Evolutionary conservation across 345 rosid genomes (phyloP), one percentile per base, ranked within the genome.

Genomic region (Eucalyptus sp.): DNA sequence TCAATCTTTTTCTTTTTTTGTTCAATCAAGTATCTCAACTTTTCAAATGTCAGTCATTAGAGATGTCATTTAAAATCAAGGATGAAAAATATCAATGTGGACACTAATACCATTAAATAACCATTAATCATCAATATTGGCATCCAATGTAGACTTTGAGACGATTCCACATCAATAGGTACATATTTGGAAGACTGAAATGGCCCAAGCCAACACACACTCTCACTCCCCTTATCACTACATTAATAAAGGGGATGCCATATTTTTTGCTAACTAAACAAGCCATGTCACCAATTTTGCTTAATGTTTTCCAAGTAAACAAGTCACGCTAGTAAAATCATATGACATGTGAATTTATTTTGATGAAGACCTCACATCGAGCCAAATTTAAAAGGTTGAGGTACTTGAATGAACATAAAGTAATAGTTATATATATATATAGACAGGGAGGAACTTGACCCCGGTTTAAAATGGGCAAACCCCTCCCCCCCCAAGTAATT

Each of bases 21-120:
- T 2, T 13, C 6, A 24, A 24, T 24, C 27, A 24, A 58, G 29
- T 58, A 10, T 4, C 64, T 58, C 13, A 10, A 24, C 29, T 24
- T 58, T 58, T 22, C 5, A 10, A 56, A 24, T 18, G 13, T 24
- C 5, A 10, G 29, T 9, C 64, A 58, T 58, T 24, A 18, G 13
- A 58, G 29, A 58, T 58, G 3, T 24, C 64, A 6, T 7, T 58
- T 10, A 9, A 24, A 24, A 58, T 58, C 12, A 58, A 58, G 64
- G 64, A 56, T 0, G 1, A 0, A 56, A 56, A 56, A 56, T 56
- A 0, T 24, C 29, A 8, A 22, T 10, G 62, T 56, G 62, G 62
- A 56, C 3, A 1, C 13, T 24, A 56, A 56, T 4, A 2, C 29
- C 3, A 0, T 24, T 56, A 24, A 56, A 56, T 24, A 56, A 6